A percentile compares a stretch with the other conserved stretches of the same genome.
These are phyloP conservation scores for Starmerella kuoi DNA, from an alignment of 805 yeast species.

Conservation along the genomic window DNA sequence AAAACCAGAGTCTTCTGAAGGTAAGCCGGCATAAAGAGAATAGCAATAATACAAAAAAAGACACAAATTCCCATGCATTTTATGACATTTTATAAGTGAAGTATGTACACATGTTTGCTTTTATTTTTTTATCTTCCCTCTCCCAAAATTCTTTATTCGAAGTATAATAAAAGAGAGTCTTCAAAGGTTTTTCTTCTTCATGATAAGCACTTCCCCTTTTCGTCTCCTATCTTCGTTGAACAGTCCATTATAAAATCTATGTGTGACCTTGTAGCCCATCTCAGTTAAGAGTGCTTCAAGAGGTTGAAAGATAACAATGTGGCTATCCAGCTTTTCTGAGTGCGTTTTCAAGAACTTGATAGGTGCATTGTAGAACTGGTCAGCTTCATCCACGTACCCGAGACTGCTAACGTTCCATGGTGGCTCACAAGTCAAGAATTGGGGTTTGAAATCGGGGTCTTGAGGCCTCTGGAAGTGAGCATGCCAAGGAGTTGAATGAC, in stretches of 20 bases:
- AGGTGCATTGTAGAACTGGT: conserved; percentile 62
- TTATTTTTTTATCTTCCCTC: no score
- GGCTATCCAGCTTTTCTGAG: conserved; percentile 29
- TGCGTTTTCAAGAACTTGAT: conserved; percentile 39
- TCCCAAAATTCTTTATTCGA: no score
- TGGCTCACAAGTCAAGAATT: conserved; percentile 89
- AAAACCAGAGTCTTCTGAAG: no score
- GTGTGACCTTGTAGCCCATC: conserved; percentile 27
- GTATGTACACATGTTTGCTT: no score
- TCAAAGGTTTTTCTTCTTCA: no score
- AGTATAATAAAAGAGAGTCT: no score
- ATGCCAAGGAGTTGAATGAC: conserved; percentile 96
- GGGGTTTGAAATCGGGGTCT: conserved; percentile 34
- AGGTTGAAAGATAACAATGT: conserved; percentile 59
- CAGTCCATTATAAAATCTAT: conserved; percentile 60
- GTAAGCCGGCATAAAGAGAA: no score
- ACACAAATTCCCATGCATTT: no score
- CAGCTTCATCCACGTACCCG: conserved; percentile 74
- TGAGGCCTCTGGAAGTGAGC: conserved; percentile 52
- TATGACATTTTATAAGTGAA: no score
- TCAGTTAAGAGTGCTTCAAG: conserved; percentile 35
- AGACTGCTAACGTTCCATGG: conserved; percentile 34
- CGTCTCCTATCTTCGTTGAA: conserved; percentile 82
- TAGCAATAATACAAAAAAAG: no score
- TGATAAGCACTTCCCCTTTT: conserved; percentile 64